Evolutionary conservation across 192 early-diverging fungal species (phyloP).

Genomic region (Coemansia sp.): DNA sequence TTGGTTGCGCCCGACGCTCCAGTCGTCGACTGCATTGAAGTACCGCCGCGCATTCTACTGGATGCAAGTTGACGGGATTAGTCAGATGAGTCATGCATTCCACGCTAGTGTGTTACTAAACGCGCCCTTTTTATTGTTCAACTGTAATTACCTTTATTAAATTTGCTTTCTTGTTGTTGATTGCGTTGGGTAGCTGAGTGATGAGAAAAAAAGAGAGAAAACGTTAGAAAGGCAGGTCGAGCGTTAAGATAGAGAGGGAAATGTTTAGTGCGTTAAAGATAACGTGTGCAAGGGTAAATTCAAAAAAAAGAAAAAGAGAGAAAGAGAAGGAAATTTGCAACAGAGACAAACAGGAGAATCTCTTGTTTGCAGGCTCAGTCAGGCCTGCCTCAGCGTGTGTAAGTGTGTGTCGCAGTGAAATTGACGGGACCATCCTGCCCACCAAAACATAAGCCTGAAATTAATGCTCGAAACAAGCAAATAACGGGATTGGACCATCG

Average conservation of each 20-base stretch:
- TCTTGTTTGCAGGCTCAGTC: too few species aligned
- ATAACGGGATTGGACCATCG: neutral
- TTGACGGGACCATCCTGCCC: too few species aligned
- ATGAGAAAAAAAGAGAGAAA: neutral
- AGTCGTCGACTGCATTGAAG: conserved; percentile 1
- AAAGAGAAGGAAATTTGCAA: neutral
- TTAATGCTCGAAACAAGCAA: neutral
- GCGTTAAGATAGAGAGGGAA: neutral
- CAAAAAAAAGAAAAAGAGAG: neutral
- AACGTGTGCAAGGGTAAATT: too few species aligned
- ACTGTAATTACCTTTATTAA: too few species aligned
- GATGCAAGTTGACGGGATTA: neutral
- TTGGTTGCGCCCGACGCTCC: conserved; percentile 30
- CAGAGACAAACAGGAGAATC: neutral
- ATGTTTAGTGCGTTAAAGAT: neutral
- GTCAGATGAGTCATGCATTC: neutral
- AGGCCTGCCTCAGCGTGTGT: too few species aligned
- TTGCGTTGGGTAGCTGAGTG: too few species aligned
- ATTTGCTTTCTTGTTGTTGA: too few species aligned
- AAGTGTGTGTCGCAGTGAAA: too few species aligned
- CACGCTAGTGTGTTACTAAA: neutral
- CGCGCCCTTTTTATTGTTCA: neutral
- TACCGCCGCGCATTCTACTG: conserved; percentile 9
- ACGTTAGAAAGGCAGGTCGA: neutral
- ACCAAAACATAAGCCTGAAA: neutral